A percentile compares a stretch with the other conserved stretches of the same genome.
Conservation (phyloP, 148 eudicot species). For the Fagopyrum tataricum region DNA sequence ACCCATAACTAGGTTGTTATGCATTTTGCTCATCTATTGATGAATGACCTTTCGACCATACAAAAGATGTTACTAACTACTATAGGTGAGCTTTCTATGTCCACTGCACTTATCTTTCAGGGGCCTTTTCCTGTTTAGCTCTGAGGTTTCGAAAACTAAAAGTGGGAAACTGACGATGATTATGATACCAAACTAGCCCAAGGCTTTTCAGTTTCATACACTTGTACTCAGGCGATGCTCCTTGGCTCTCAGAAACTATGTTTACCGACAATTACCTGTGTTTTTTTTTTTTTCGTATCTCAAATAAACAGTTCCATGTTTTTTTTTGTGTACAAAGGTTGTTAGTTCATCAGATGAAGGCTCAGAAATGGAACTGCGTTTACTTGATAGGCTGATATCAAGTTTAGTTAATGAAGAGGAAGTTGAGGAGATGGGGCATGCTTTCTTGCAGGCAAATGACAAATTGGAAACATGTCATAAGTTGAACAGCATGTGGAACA, state of each 20-base stretch:
- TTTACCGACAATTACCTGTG: not conserved
- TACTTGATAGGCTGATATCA: conserved; percentile 47
- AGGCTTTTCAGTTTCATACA: not conserved
- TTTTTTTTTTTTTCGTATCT: too few species aligned
- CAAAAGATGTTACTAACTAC: not conserved
- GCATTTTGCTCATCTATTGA: not conserved
- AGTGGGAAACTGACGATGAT: too few species aligned
- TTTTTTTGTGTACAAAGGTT: conserved; percentile 37
- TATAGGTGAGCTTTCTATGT: not conserved
- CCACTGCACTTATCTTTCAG: not conserved
- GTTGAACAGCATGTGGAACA: conserved; percentile 47
- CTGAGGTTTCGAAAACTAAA: too few species aligned
- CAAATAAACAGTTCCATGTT: too few species aligned
- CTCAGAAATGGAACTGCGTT: conserved; percentile 33
- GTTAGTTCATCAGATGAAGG: conserved; percentile 30
- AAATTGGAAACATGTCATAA: conserved; percentile 54
- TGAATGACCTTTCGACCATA: not conserved
- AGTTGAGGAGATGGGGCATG: conserved; percentile 39
- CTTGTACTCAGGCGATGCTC: not conserved
- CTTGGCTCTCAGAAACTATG: not conserved
- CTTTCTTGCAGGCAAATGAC: conserved; percentile 57
- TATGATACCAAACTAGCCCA: too few species aligned
- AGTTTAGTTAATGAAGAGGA: conserved; percentile 50
- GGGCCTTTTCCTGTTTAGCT: too few species aligned
- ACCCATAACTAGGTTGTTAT: not conserved